Evolutionary conservation across 345 rosid species (phyloP).

Genomic region (Moringa oleifera): DNA sequence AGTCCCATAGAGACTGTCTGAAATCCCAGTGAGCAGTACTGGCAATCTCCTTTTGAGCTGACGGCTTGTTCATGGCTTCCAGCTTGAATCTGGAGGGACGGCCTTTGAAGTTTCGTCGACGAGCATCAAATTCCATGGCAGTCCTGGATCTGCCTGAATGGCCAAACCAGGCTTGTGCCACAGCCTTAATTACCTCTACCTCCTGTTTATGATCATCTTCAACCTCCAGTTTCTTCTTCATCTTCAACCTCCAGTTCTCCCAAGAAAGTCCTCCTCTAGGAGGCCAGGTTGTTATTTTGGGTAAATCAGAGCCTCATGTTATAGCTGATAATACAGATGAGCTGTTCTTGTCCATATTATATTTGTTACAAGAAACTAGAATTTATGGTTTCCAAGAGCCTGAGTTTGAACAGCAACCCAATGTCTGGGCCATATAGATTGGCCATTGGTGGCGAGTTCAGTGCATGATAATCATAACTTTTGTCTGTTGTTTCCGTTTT

Average conservation of each 20-base stretch:
- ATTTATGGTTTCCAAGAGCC: too few relatives aligned
- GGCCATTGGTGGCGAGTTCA: too few relatives aligned
- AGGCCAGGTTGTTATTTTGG: not conserved
- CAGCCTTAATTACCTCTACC: conserved; percentile 72
- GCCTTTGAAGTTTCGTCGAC: conserved; percentile 31
- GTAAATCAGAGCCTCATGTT: not conserved
- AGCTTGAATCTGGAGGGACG: conserved; percentile 69
- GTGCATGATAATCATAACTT: not conserved
- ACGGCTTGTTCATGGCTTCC: conserved; percentile 38
- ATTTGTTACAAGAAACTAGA: too few relatives aligned
- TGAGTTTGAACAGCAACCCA: too few relatives aligned
- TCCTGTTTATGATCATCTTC: conserved; percentile 25
- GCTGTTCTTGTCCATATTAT: not conserved
- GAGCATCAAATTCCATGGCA: conserved; percentile 50
- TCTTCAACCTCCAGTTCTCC: too few relatives aligned
- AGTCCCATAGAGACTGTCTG: conserved; percentile 64
- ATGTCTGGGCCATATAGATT: not conserved
- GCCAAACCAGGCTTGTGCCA: conserved; percentile 82
- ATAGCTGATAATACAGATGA: not conserved
- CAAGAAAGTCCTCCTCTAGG: conserved; percentile 14
- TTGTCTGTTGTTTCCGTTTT: not conserved
- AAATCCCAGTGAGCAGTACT: conserved; percentile 49
- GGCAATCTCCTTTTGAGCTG: conserved; percentile 7
- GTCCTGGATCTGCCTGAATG: conserved; percentile 39
- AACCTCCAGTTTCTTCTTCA: conserved; percentile 32